Evolutionary conservation across 2,329 filamentous ascomycete genomes (phyloP), one percentile per base, ranked within the genome.

Genomic region (Erysiphe pulchra): DNA sequence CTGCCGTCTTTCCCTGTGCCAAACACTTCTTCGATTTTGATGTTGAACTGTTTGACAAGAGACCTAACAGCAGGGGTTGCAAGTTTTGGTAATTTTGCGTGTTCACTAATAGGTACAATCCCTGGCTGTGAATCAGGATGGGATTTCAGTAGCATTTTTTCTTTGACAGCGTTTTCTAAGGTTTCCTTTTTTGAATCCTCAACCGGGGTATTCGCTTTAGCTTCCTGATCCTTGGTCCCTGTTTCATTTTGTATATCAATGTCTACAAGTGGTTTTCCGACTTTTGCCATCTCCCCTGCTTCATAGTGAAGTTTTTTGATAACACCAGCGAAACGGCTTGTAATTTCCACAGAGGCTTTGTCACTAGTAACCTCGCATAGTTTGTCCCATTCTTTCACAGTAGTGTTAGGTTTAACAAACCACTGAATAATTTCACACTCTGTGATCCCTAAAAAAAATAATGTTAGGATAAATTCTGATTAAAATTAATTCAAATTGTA

Each of bases 351-450:
- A 1, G 75, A 74, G 44, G 90, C 90, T 63, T 98, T 98, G 65
- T 98, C 90, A 56, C 86, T 94, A 61, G 95, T 90, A 40, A 98
- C 92, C 65, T 98, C 90, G 64, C 90, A 98, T 42, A 98, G 71
- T 49, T 87, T 90, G 54, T 92, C 90, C 71, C 93, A 98, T 65
- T 98, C 87, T 65, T 98, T 86, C 55, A 98, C 86, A 47, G 81
- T 77, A 33, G 90, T 90, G 48, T 86, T 87, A 44, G 92, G 85
- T 63, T 94, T 80, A 52, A 98, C 87, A 60, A 95, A 98, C 90
- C 90, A 98, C 66, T 98, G 90, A 56, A 95, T 95, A 57, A 98
- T 83, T 63, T 98, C 90, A 58, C 90, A 93, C 65, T 98, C 90
- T 59, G 90, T 86, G 57, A 95, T 98, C 46, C 90, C 90, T 90